These are phyloP conservation scores for Globisporangium echinulatum DNA, from an alignment of 352 stramenopile species.

Conservation along the genomic window DNA sequence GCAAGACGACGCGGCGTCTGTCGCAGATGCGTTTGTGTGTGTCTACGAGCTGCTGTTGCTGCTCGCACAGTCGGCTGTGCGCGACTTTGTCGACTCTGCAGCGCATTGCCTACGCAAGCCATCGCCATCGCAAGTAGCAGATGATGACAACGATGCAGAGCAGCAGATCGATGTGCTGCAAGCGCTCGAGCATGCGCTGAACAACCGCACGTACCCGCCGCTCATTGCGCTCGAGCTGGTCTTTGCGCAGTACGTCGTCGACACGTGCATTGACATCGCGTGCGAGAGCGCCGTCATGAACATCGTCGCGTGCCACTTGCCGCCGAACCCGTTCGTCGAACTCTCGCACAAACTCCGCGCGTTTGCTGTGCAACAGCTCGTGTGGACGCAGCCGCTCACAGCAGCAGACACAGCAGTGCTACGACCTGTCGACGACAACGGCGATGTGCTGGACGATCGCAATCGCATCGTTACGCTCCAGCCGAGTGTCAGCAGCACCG, in stretches of 20 bases:
- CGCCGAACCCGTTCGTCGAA: conserved; percentile 43
- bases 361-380: conserved; percentile 29
- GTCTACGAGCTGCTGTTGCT: conserved; percentile 19
- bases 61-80: conserved; percentile 12
- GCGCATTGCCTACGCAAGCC: neutral
- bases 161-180: conserved; percentile 21
- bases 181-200: conserved; percentile 22
- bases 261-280: conserved; percentile 36
- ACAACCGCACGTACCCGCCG: conserved; percentile 26
- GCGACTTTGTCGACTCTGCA: conserved; percentile 13
- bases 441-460: neutral
- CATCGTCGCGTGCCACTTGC: conserved; percentile 28
- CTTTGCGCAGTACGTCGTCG: conserved; percentile 41
- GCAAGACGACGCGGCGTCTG: conserved; percentile 1
- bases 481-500: no score
- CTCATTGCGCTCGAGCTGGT: conserved; percentile 33
- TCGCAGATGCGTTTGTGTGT: conserved; percentile 11
- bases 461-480: neutral
- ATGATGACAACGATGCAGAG: neutral
- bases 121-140: no score
- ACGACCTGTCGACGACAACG: neutral
- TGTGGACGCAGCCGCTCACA: conserved; percentile 16
- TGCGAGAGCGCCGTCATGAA: conserved; percentile 48
- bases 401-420: no score
- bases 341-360: conserved; percentile 28